phyloP scores from a whole-genome alignment of 1,284 basidiomycete species.

The Ceratobasidium sp. region DNA sequence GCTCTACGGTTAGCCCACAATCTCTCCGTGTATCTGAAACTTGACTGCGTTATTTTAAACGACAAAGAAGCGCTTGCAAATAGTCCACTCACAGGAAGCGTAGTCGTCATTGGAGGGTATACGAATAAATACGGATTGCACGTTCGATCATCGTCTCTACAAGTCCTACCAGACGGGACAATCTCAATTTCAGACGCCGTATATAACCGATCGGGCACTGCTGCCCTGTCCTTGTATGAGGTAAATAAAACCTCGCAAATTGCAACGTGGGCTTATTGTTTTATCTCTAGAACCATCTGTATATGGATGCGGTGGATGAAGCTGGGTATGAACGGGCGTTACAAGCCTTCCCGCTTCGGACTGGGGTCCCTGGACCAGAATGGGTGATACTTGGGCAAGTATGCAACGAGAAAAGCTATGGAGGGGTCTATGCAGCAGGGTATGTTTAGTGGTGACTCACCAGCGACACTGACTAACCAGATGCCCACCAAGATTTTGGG shows the following conservation, averaged over 20 bases:
- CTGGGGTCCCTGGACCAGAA: constrained; percentile 48
- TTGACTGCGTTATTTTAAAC: constrained; percentile 45
- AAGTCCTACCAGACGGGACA: constrained; percentile 9
- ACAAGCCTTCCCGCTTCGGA: constrained; percentile 47
- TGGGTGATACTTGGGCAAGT: constrained; percentile 47
- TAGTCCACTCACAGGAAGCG: constrained; percentile 12
- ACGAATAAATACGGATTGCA: constrained; percentile 43
- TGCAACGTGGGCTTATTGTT: not conserved
- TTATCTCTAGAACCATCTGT: constrained; percentile 39
- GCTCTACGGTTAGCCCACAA: constrained; percentile 47
- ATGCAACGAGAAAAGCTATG: constrained; percentile 38
- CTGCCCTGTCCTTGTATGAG: constrained; percentile 19
- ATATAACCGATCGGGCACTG: constrained; percentile 29
- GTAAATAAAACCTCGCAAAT: not conserved
- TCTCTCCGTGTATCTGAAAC: constrained; percentile 47
- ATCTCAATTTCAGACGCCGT: constrained; percentile 18
- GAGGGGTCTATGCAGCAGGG: constrained; percentile 49
- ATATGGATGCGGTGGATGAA: constrained; percentile 46
- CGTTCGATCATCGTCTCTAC: constrained; percentile 7
- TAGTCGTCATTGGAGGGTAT: constrained; percentile 47
- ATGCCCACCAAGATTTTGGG: constrained; percentile 46
- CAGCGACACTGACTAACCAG: not conserved
- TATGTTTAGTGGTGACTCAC: not conserved
- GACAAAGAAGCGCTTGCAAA: constrained; percentile 38
- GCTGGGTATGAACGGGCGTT: constrained; percentile 47